Percentiles rank a stretch among this genome's conserved stretches.
phyloP scores from a whole-genome alignment of 306 rosid species.

The Urtica urens region DNA sequence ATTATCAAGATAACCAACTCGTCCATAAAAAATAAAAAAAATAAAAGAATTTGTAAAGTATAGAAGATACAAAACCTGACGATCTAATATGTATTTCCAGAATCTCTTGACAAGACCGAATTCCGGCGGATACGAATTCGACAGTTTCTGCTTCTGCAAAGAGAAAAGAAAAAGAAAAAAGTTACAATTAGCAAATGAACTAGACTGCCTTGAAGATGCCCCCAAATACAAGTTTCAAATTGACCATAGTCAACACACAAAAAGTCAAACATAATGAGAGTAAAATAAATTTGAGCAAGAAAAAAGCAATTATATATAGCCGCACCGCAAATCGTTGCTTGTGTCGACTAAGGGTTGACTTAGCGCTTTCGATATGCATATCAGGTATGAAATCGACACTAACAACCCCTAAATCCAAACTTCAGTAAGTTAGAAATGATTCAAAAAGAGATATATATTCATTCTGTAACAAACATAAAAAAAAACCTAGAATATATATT shows the following conservation, averaged over 20 bases:
- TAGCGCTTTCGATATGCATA: slow-evolving; percentile 53
- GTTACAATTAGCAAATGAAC: no score
- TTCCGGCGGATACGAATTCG: slow-evolving; percentile 64
- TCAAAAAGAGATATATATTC: background rate
- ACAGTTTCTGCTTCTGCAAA: slow-evolving; percentile 77
- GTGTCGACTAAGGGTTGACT: slow-evolving; percentile 53
- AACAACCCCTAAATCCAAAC: slow-evolving; percentile 54
- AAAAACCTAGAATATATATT: slow-evolving; percentile 4
- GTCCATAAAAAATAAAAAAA: background rate
- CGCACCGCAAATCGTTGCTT: slow-evolving; percentile 59
- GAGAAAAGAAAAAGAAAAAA: slow-evolving; percentile 16
- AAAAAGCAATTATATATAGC: slow-evolving; percentile 11
- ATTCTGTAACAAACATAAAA: no score
- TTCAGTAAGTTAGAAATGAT: slow-evolving; percentile 15
- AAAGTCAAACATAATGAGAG: background rate
- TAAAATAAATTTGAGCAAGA: slow-evolving; percentile 4
- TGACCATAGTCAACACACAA: background rate
- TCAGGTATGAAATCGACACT: slow-evolving; percentile 70
- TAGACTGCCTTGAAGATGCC: no score
- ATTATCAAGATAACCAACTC: background rate
- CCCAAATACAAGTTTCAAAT: slow-evolving; percentile 8
- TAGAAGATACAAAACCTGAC: slow-evolving; percentile 38
- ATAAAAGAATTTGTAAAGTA: background rate
- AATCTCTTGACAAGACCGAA: slow-evolving; percentile 79
- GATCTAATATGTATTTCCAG: slow-evolving; percentile 72